phyloP scores from a whole-genome alignment of 1,284 basidiomycete species.

The Irpex sp. region DNA sequence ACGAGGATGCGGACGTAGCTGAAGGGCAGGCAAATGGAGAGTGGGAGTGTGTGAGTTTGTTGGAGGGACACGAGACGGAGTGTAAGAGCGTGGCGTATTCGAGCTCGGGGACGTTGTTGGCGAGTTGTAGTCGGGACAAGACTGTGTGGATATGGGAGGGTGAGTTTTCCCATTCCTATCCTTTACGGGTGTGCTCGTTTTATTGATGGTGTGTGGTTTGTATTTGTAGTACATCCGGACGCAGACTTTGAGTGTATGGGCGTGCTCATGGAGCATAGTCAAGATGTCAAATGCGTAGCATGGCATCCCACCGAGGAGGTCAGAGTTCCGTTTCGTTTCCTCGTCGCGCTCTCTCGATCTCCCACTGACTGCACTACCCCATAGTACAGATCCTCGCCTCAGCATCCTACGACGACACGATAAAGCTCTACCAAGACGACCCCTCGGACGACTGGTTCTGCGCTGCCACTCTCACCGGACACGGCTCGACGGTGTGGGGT shows the following conservation, averaged over 20 bases:
- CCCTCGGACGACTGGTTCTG: conserved; percentile 94
- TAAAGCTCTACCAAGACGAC: conserved; percentile 93
- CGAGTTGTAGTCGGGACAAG: conserved; percentile 93
- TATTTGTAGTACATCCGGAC: conserved; percentile 77
- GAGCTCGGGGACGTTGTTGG: conserved; percentile 72
- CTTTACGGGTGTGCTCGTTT: too few relatives aligned
- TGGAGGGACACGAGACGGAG: conserved; percentile 97
- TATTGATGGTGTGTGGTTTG: not conserved
- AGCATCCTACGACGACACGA: conserved; percentile 94
- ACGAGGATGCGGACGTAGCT: conserved; percentile 35
- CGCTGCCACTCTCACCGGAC: conserved; percentile 76
- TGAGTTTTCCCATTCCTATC: conserved; percentile 26
- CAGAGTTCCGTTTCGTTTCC: conserved; percentile 12
- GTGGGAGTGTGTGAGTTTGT: conserved; percentile 83
- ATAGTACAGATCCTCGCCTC: conserved; percentile 83
- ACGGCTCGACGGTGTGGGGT: conserved; percentile 89
- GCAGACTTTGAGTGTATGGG: conserved; percentile 94
- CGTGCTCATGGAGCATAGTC: conserved; percentile 95
- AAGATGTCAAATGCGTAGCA: conserved; percentile 93
- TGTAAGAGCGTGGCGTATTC: conserved; percentile 95
- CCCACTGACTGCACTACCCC: conserved; percentile 1
- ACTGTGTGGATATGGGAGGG: conserved; percentile 99
- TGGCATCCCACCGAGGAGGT: conserved; percentile 98
- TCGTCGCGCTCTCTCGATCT: conserved; percentile 1
- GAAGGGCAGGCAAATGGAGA: conserved; percentile 44